phyloP scores from a whole-genome alignment of 2,329 filamentous ascomycete genomes.

The Diatrype stigma region DNA sequence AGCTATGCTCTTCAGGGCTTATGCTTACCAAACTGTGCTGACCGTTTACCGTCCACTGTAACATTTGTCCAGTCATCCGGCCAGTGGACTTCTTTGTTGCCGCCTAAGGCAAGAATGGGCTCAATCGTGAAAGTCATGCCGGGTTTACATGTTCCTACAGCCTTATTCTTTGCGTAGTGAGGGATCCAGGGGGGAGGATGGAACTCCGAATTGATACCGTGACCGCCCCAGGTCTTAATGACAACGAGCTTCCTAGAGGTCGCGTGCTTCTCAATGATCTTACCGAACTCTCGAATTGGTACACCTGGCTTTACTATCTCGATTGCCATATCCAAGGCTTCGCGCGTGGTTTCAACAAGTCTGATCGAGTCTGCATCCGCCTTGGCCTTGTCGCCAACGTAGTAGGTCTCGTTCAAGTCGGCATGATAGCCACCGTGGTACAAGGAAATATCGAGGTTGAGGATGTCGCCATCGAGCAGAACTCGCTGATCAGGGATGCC shows the following conservation, averaged over 20 bases:
- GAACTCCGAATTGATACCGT: constrained; percentile 89
- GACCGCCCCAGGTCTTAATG: constrained; percentile 89
- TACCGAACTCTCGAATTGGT: constrained; percentile 84
- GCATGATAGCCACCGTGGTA: constrained; percentile 93
- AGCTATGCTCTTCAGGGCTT: background rate
- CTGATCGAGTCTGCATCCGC: constrained; percentile 79
- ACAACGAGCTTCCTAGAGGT: constrained; percentile 79
- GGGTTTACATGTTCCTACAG: constrained; percentile 81
- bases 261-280: constrained; percentile 87
- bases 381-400: constrained; percentile 80
- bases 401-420: constrained; percentile 96
- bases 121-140: constrained; percentile 98
- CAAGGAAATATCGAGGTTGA: constrained; percentile 91
- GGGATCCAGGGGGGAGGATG: constrained; percentile 89
- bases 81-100: constrained; percentile 88
- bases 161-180: constrained; percentile 96
- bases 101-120: constrained; percentile 90
- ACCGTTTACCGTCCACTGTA: constrained; percentile 78
- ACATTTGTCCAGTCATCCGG: constrained; percentile 97
- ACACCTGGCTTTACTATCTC: constrained; percentile 85
- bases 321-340: constrained; percentile 84
- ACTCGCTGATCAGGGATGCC: constrained; percentile 87
- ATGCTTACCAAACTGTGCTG: constrained; percentile 78
- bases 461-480: constrained; percentile 83
- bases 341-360: constrained; percentile 83